Conservation (phyloP, 2,329 filamentous ascomycete species). For the Dactylonectria macrodidyma region DNA sequence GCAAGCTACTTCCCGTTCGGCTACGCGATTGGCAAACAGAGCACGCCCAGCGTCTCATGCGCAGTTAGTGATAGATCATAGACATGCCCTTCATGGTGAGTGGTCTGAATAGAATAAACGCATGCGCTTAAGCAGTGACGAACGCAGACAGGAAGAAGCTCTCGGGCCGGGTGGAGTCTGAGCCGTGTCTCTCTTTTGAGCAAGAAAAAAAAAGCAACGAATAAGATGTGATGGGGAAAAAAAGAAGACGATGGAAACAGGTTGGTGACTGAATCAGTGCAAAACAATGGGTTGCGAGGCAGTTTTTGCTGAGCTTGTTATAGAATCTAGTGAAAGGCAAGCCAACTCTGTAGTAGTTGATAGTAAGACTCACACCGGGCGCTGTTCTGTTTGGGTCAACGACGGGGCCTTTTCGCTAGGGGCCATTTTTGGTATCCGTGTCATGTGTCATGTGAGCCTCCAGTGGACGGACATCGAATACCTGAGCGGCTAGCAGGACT, state of each 20-base stretch:
- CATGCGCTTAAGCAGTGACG: constrained; percentile 8
- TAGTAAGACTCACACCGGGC: constrained; percentile 19
- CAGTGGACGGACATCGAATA: constrained; percentile 28
- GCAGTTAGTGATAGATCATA: constrained; percentile 15
- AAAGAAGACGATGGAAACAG: neutral
- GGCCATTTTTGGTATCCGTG: constrained; percentile 29
- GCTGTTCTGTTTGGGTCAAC: constrained; percentile 1
- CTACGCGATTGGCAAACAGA: constrained; percentile 3
- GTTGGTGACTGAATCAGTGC: neutral
- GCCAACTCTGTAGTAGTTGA: neutral
- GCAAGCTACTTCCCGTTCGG: constrained; percentile 23
- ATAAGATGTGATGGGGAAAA: neutral
- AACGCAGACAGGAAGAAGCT: constrained; percentile 8
- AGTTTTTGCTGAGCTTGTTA: neutral
- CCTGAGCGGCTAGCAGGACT: constrained; percentile 35
- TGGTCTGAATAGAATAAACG: constrained; percentile 2
- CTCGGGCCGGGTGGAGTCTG: constrained; percentile 12
- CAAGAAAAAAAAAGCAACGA: neutral
- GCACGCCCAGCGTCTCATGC: constrained; percentile 1
- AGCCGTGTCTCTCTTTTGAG: neutral
- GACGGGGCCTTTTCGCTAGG: constrained; percentile 4
- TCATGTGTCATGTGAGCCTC: constrained; percentile 42
- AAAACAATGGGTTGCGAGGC: neutral
- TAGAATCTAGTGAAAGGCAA: neutral
- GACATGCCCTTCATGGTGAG: constrained; percentile 44